phyloP scores from a whole-genome alignment of 768 basidiomycete species.

The Tephrocybe sp. region DNA sequence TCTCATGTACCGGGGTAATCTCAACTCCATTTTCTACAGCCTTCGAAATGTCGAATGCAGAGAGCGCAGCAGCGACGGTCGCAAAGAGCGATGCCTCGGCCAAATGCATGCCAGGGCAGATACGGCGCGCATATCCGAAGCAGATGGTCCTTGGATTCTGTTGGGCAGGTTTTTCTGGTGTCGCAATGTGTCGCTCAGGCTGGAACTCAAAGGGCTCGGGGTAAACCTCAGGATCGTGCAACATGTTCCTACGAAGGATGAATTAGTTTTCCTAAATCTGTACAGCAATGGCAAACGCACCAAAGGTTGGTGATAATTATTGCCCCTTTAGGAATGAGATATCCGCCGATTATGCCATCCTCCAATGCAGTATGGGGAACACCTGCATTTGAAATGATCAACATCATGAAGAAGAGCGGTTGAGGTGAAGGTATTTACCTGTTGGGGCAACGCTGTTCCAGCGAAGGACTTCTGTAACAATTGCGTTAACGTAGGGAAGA shows the following conservation, averaged over 20 bases:
- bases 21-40: constrained; percentile 41
- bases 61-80: constrained; percentile 39
- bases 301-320: constrained; percentile 47
- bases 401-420: background rate
- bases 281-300: constrained; percentile 21
- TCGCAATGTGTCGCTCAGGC: constrained; percentile 42
- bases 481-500: constrained; percentile 46
- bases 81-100: constrained; percentile 51
- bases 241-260: constrained; percentile 40
- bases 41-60: constrained; percentile 46
- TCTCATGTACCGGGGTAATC: constrained; percentile 41
- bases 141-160: constrained; percentile 37
- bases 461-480: constrained; percentile 45
- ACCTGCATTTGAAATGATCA: constrained; percentile 22
- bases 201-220: constrained; percentile 47
- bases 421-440: background rate
- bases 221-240: constrained; percentile 46
- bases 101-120: constrained; percentile 47
- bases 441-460: constrained; percentile 46
- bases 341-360: constrained; percentile 40
- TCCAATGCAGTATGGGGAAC: constrained; percentile 44
- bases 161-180: constrained; percentile 27
- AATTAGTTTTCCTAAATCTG: background rate
- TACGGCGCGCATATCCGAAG: constrained; percentile 48
- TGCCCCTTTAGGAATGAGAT: constrained; percentile 47